Evolutionary conservation across 2,329 filamentous ascomycete species (phyloP), one percentile per base, ranked within the genome.

Genomic region (Fusarium decemcellulare): DNA sequence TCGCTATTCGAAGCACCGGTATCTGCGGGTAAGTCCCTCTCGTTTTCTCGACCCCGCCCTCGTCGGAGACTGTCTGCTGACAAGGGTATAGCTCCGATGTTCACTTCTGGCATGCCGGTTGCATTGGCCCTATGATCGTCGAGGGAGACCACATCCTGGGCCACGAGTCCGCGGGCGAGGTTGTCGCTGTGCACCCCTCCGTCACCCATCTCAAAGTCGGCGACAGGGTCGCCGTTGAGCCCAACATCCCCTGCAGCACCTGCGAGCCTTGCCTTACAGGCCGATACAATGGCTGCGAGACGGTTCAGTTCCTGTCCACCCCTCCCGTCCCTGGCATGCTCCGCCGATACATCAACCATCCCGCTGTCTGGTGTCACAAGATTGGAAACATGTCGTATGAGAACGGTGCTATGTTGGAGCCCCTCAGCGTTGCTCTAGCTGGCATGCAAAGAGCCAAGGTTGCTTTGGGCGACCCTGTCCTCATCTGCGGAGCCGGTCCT

Each of bases 91-190:
- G 93, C 61, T 97, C 93, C 65, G 95, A 98, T 81, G 91, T 98
- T 60, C 95, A 98, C 83, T 98, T 98, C 85, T 98, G 95, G 95
- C 93, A 97, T 79, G 92, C 92, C 52, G 95, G 95, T 72, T 93
- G 93, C 84, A 98, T 98, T 78, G 95, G 95, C 30, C 95, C 95
- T 72, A 98, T 98, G 95, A 91, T 98, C 68, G 95, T 98, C 50
- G 88, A 88, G 72, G 92, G 88, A 76, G 92, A 95, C 76, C 95
- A 98, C 81, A 94, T 98, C 76, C 90, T 98, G 18, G 95, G 95
- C 72, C 95, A 98, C 85, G 95, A 98, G 83, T 96, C 94, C 43
- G 92, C 94, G 5, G 95, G 95, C 68, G 91, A 92, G 76, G 82
- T 98, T 63, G 87, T 98, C 72, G 92, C 94, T 15, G 91, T 91